Evolutionary conservation across 306 rosid species (phyloP), one percentile per base, ranked within the genome.

Genomic region (Dalbergia cultrata): DNA sequence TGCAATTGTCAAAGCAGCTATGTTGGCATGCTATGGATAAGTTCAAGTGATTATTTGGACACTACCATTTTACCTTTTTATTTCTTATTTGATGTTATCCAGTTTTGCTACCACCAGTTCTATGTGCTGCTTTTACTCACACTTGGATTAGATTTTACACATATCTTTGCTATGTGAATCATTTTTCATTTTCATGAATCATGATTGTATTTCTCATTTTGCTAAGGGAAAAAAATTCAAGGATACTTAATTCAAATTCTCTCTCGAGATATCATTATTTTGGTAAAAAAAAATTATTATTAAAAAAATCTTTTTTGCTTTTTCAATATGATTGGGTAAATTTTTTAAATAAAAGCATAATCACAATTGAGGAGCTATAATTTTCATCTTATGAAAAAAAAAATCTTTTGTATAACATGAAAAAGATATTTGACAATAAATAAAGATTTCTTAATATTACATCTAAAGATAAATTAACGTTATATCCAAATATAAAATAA

Each of bases 51-150:
- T 54, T 35, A 34, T 21, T 57, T n/a, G 49, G 34, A 47, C 53
- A 44, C 10, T 68, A 10, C 6, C 14, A 45, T 13, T 68, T 21
- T 2, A n/a, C n/a, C 18, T 14, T 57, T 47, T 45, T 13, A 7
- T 43, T 43, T 35, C 26, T 68, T 12, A 11, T 59, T 61, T 75
- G 59, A 60, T 62, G 61, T 43, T 41, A 21, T 69, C 37, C 6
- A 18, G 18, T 58, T 69, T 14, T n/a, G 57, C 61, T 58, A 43
- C 75, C n/a, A 54, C 68, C 13, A 31, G 16, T 49, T 13, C 26
- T 18, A 71, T 71, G 31, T 53, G 31, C 34, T 34, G 50, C 34
- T 71, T n/a, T 9, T n/a, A 33, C 71, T 54, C 60, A 72, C 57
- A 39, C 31, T 39, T 11, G 22, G 17, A 52, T 6, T 70, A 16